Base-by-base conservation (phyloP, 2,329 filamentous ascomycete genomes). In the Talaromyces sp. region DNA sequence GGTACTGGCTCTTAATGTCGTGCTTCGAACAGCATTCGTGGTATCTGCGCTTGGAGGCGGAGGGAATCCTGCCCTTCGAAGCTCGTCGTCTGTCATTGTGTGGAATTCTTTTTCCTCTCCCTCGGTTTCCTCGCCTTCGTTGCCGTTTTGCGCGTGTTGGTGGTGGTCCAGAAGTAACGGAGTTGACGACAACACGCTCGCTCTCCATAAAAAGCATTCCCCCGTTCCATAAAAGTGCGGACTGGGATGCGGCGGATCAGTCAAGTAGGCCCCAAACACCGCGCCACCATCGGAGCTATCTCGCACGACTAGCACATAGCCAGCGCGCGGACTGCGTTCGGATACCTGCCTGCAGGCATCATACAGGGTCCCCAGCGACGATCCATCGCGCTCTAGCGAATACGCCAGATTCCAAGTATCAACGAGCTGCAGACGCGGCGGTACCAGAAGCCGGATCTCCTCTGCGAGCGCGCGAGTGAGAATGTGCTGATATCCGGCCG, bases 141-240 rank as follows among this genome's bases (percentile, higher is more conserved):
- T 54, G 32, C 19, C 26, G 51, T 48, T 38, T 9, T 51, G 56
- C 89, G 50, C 9, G 19, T 56, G 38, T 38, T 48, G n/a, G 10
- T 57, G 12, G 17, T 61, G 19, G 43, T 41, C 53, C 26, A 14
- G 57, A 27, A 73, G 56, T 38, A 77, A 68, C 17, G 76, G 75
- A 9, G 79, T 69, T 0, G 85, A 76, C 1, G 86, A 80, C 35
- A 92, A 79, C 3, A 88, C 76, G 51, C 86, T 86, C 0, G 90
- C 88, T 54, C 89, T 85, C 91, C 91, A 95, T 64, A 95, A 84
- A 74, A 95, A 99, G 76, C 93, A 97, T 75, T 99, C 94, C 68
- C 94, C 94, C 12, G 91, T 97, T 69, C 94, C 94, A 74, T 90
- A 99, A 80, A 96, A 99, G 64, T 92, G 89, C 2, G 91, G 78